Conservation (phyloP, 2,329 filamentous ascomycete genomes). For the Stenocarpella maydis region DNA sequence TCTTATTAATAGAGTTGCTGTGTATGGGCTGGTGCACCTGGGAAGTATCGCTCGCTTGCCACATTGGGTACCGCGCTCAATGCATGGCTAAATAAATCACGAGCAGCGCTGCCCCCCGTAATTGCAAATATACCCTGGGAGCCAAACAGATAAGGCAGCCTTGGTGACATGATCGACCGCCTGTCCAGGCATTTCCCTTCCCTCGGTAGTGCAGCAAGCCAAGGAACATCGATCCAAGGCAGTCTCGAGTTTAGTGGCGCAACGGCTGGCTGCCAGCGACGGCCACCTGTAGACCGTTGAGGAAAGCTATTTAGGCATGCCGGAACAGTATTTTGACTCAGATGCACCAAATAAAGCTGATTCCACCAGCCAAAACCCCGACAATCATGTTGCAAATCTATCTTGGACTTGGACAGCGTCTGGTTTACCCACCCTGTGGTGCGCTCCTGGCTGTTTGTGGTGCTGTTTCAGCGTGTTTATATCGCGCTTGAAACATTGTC, state of each 20-base stretch:
- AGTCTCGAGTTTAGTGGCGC: neutral
- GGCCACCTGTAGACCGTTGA: neutral
- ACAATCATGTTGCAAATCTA: neutral
- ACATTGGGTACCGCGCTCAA: neutral
- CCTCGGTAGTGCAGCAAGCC: neutral
- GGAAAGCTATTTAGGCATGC: neutral
- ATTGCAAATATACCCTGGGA: slow-evolving; percentile 16
- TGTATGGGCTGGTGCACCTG: neutral
- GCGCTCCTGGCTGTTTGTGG: neutral
- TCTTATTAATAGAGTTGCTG: neutral
- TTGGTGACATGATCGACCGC: neutral
- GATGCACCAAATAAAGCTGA: neutral
- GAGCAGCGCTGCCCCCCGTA: neutral
- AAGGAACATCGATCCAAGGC: neutral
- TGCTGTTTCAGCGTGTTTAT: slow-evolving; percentile 11
- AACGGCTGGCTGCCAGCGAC: neutral
- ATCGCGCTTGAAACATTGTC: slow-evolving; percentile 17
- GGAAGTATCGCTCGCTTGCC: neutral
- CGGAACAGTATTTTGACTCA: neutral
- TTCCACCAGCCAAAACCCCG: neutral
- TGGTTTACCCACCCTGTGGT: neutral
- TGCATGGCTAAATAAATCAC: neutral
- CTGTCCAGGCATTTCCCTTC: neutral
- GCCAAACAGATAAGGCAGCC: neutral
- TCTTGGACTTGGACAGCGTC: neutral